Percentiles rank a stretch among this genome's conserved stretches.
Conservation (phyloP, 805 yeast species). For the Sugiyamaella qingdaonensis region DNA sequence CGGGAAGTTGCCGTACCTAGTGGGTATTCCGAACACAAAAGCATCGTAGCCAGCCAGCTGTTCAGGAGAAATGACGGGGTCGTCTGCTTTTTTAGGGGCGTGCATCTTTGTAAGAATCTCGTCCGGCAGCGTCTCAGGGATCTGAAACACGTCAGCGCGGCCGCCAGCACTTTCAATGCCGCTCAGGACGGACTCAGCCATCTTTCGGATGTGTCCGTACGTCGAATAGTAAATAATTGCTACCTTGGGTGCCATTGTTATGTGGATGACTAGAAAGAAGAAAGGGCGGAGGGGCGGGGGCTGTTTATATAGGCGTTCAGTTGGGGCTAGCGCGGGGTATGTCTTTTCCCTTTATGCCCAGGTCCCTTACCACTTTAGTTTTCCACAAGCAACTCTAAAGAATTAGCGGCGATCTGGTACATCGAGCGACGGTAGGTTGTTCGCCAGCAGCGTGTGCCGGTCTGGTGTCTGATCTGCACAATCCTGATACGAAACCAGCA, state of each 20-base stretch:
- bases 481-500: too few species aligned
- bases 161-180: conserved; percentile 73
- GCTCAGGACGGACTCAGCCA: conserved; percentile 64
- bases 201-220: conserved; percentile 68
- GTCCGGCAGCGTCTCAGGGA: conserved; percentile 69
- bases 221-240: conserved; percentile 78
- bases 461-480: too few species aligned
- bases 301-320: not conserved
- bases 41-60: conserved; percentile 64
- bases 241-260: conserved; percentile 45
- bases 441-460: too few species aligned
- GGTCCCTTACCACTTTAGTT: too few species aligned
- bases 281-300: not conserved
- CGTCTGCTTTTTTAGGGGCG: conserved; percentile 49
- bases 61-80: conserved; percentile 51
- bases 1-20: conserved; percentile 72
- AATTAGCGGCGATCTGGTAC: too few species aligned
- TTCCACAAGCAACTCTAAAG: too few species aligned
- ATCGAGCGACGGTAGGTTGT: too few species aligned
- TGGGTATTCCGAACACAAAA: conserved; percentile 73
- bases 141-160: conserved; percentile 66
- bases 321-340: too few species aligned
- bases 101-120: conserved; percentile 59
- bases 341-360: too few species aligned
- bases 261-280: not conserved